A percentile compares a stretch with the other conserved stretches of the same genome.
Evolutionary conservation across 2,329 filamentous ascomycete genomes (phyloP).

Genomic region (Aspergillus pseudotamarii): DNA sequence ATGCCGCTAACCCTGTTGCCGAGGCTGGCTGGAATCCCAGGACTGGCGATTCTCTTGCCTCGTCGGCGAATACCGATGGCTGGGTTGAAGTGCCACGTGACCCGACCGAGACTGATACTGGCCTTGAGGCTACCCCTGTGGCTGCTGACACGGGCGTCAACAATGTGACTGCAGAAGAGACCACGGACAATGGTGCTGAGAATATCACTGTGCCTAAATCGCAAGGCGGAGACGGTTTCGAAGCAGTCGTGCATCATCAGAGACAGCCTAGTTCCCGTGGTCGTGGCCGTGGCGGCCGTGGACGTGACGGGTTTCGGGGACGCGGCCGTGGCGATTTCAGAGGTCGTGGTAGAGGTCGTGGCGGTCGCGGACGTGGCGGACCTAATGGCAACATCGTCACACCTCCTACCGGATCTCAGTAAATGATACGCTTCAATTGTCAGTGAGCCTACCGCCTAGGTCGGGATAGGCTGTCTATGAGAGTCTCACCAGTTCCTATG

Average conservation of each 20-base stretch:
- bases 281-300: constrained; percentile 39
- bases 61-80: constrained; percentile 59
- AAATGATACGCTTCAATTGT: constrained; percentile 3
- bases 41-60: constrained; percentile 46
- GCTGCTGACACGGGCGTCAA: constrained; percentile 62
- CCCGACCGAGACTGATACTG: constrained; percentile 72
- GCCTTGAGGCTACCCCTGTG: constrained; percentile 63
- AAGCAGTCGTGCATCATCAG: constrained; percentile 37
- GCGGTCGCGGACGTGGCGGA: constrained; percentile 33
- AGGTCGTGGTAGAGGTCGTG: constrained; percentile 36
- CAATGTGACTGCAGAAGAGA: constrained; percentile 55
- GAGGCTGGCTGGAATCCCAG: constrained; percentile 60
- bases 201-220: constrained; percentile 62
- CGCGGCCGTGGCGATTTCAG: constrained; percentile 39
- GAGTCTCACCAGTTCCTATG: neutral
- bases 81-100: constrained; percentile 79
- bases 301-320: constrained; percentile 41
- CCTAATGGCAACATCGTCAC: constrained; percentile 28
- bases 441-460: constrained; percentile 6
- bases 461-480: neutral
- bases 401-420: constrained; percentile 22
- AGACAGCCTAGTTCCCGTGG: constrained; percentile 40
- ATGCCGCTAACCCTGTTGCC: constrained; percentile 50
- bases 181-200: constrained; percentile 78
- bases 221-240: constrained; percentile 39